A percentile compares a stretch with the other conserved stretches of the same genome.
phyloP scores from a whole-genome alignment of 305 asterid species.

The Solanum hybrid region DNA sequence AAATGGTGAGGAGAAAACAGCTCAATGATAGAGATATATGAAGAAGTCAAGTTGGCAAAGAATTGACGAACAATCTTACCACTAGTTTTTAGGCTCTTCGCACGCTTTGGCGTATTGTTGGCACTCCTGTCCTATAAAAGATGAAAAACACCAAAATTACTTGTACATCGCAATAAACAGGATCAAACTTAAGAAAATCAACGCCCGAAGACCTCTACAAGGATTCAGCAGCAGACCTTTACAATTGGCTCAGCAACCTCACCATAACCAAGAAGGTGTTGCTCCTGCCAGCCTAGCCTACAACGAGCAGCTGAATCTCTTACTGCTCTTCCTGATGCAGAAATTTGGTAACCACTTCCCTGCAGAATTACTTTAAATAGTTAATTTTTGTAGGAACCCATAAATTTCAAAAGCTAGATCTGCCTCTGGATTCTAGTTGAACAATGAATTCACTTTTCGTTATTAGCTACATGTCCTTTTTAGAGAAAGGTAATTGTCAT shows the following conservation, averaged over 20 bases:
- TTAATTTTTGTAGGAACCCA: background rate
- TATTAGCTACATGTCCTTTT: too few relatives aligned
- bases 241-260: conserved; percentile 51
- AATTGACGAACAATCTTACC: conserved; percentile 38
- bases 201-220: background rate
- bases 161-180: background rate
- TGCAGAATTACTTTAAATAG: conserved; percentile 14
- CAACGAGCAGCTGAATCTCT: conserved; percentile 90
- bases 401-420: too few relatives aligned
- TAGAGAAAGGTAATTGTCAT: too few relatives aligned
- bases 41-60: background rate
- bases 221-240: conserved; percentile 31
- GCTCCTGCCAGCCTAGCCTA: conserved; percentile 91
- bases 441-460: too few relatives aligned
- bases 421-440: too few relatives aligned
- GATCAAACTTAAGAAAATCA: background rate
- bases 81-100: conserved; percentile 60
- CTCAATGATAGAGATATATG: background rate
- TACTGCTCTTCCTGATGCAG: conserved; percentile 69
- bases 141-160: background rate
- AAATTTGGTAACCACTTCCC: conserved; percentile 66
- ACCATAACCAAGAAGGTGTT: conserved; percentile 45
- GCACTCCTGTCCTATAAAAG: conserved; percentile 59
- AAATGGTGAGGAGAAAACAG: background rate
- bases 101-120: conserved; percentile 56